A percentile compares a stretch with the other conserved stretches of the same genome.
Conservation (phyloP, 768 basidiomycete species). For the Pholiota molesta region DNA sequence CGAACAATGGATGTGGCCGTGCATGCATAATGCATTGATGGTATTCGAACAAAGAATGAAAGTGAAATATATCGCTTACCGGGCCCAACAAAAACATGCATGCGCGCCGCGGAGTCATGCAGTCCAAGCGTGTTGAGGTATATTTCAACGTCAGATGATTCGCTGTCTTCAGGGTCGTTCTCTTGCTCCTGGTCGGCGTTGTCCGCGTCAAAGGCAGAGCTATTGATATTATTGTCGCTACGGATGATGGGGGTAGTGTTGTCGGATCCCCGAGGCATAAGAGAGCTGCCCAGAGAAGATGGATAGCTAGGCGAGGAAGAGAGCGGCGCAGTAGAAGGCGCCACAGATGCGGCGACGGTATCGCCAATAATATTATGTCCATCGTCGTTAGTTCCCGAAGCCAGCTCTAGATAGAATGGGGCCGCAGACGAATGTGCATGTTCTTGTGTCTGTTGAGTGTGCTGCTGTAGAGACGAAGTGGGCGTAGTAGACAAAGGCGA, state of each 20-base stretch:
- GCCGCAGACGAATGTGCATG: slow-evolving; percentile 14
- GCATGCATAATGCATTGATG: slow-evolving; percentile 16
- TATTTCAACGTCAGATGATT: slow-evolving; percentile 36
- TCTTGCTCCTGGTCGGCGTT: slow-evolving; percentile 11
- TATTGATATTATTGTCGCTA: background rate
- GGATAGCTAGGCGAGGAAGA: background rate
- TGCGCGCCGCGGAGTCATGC: slow-evolving; percentile 30
- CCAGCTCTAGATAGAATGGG: slow-evolving; percentile 6
- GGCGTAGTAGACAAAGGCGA: slow-evolving; percentile 14
- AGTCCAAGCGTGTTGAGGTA: slow-evolving; percentile 36
- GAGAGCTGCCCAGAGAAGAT: background rate
- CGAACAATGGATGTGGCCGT: slow-evolving; percentile 7
- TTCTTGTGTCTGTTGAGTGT: slow-evolving; percentile 20
- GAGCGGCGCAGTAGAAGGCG: too few relatives aligned
- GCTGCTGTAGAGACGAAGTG: slow-evolving; percentile 13
- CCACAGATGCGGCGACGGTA: background rate
- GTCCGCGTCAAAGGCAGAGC: slow-evolving; percentile 10
- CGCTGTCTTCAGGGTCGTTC: slow-evolving; percentile 22
- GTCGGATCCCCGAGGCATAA: background rate
- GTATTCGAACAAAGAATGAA: slow-evolving; percentile 15
- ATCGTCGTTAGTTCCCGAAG: slow-evolving; percentile 5
- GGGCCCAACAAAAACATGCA: slow-evolving; percentile 23
- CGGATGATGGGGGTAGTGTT: background rate
- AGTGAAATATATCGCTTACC: slow-evolving; percentile 18
- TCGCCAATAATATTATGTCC: slow-evolving; percentile 1